Percentiles rank a stretch among this genome's conserved stretches.
Conservation (phyloP, 2,329 filamentous ascomycete genomes). For the Fusarium marasasianum region DNA sequence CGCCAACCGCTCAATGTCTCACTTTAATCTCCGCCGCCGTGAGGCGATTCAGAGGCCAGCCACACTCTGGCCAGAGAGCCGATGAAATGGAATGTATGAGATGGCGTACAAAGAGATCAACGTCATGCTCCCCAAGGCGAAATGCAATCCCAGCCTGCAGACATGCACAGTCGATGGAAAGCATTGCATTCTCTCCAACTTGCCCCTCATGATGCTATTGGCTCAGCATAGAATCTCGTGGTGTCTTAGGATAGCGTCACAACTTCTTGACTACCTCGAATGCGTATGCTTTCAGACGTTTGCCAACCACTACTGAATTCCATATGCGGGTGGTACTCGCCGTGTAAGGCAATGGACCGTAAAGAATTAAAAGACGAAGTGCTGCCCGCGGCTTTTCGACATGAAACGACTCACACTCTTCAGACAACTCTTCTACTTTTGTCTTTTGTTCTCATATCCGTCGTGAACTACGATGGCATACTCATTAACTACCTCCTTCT, state of each 20-base stretch:
- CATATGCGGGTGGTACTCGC: conserved; percentile 27
- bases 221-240: conserved; percentile 25
- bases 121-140: background rate
- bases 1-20: conserved; percentile 29
- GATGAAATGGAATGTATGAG: conserved; percentile 31
- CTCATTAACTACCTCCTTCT: conserved; percentile 54
- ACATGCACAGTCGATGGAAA: conserved; percentile 9
- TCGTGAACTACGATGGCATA: conserved; percentile 49
- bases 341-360: conserved; percentile 8
- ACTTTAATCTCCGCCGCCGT: conserved; percentile 5
- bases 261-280: conserved; percentile 18
- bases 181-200: conserved; percentile 34
- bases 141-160: background rate
- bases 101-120: conserved; percentile 32
- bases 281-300: conserved; percentile 33
- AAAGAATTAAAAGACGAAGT: conserved; percentile 34
- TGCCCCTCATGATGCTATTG: conserved; percentile 10
- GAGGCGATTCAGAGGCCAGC: conserved; percentile 14
- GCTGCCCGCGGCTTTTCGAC: conserved; percentile 9
- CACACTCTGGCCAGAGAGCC: conserved; percentile 8
- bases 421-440: conserved; percentile 8
- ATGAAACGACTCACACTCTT: conserved; percentile 9
- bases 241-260: conserved; percentile 32
- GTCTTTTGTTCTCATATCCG: conserved; percentile 4
- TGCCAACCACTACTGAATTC: conserved; percentile 33